phyloP scores from a whole-genome alignment of 2,329 filamentous ascomycete species.

The Penicillium nordicum region DNA sequence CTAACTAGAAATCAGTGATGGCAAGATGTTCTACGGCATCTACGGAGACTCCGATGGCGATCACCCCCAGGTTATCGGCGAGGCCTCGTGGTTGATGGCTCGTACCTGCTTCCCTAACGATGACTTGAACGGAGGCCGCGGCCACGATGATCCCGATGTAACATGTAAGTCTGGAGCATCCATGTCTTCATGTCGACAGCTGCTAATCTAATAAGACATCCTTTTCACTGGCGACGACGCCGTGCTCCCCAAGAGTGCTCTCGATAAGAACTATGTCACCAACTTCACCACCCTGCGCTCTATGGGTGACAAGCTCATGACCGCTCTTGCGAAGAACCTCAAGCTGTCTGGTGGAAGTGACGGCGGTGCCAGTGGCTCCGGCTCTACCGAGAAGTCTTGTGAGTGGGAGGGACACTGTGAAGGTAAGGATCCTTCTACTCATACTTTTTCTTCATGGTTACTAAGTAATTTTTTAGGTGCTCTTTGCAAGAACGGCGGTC shows the following conservation, averaged over 20 bases:
- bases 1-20: constrained; percentile 15
- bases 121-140: constrained; percentile 25
- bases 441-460: not conserved
- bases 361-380: not conserved
- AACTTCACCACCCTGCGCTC: constrained; percentile 22
- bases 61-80: constrained; percentile 29
- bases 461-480: constrained; percentile 8
- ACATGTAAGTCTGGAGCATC: constrained; percentile 22
- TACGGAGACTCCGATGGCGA: constrained; percentile 32
- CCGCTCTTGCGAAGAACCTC: constrained; percentile 22
- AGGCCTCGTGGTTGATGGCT: constrained; percentile 36
- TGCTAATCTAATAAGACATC: constrained; percentile 22
- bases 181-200: too few species aligned
- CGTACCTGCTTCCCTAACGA: constrained; percentile 33
- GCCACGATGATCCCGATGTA: constrained; percentile 28
- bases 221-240: constrained; percentile 29
- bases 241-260: constrained; percentile 24
- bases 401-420: constrained; percentile 22
- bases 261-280: constrained; percentile 23
- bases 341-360: constrained; percentile 7
- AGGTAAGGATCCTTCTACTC: constrained; percentile 10
- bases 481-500: constrained; percentile 10
- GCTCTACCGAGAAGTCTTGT: constrained; percentile 4
- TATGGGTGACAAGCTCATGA: constrained; percentile 29
- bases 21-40: constrained; percentile 35